Conservation (phyloP, 352 stramenopile genomes). For the Halophytophthora polymorphica region DNA sequence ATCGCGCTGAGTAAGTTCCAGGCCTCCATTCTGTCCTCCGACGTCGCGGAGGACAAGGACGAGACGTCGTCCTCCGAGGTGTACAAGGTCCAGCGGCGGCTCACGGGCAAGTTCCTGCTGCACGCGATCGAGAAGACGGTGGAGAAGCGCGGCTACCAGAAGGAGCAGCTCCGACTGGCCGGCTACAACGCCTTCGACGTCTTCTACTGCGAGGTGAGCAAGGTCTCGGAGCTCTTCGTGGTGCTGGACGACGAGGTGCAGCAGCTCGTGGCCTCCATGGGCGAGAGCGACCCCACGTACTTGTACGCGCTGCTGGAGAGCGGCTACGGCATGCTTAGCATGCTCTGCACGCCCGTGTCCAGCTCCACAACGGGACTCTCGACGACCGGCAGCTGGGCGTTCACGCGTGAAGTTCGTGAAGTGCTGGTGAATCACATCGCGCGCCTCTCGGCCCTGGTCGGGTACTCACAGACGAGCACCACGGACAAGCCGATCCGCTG, state of each 20-base stretch:
- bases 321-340: conserved; percentile 66
- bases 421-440: conserved; percentile 62
- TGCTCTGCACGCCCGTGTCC: conserved; percentile 43
- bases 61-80: conserved; percentile 22
- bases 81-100: conserved; percentile 28
- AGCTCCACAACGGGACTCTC: conserved; percentile 29
- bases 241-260: conserved; percentile 54
- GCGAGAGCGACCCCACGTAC: conserved; percentile 60
- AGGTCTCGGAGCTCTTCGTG: conserved; percentile 66
- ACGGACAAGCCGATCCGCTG: conserved; percentile 39
- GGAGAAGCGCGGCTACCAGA: conserved; percentile 67
- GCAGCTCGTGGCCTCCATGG: conserved; percentile 44
- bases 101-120: conserved; percentile 64
- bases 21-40: conserved; percentile 41
- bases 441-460: conserved; percentile 44
- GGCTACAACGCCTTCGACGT: conserved; percentile 87
- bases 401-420: conserved; percentile 55
- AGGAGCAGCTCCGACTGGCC: conserved; percentile 71
- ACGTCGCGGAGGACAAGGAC: conserved; percentile 20
- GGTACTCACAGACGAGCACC: conserved; percentile 33
- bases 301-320: conserved; percentile 61
- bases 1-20: conserved; percentile 79
- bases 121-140: conserved; percentile 76
- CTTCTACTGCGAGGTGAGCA: conserved; percentile 87
- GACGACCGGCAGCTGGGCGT: conserved; percentile 55